These are phyloP conservation scores for Tuber umbilicatum DNA, from an alignment of 495 filamentous ascomycete species.

Conservation along the genomic window DNA sequence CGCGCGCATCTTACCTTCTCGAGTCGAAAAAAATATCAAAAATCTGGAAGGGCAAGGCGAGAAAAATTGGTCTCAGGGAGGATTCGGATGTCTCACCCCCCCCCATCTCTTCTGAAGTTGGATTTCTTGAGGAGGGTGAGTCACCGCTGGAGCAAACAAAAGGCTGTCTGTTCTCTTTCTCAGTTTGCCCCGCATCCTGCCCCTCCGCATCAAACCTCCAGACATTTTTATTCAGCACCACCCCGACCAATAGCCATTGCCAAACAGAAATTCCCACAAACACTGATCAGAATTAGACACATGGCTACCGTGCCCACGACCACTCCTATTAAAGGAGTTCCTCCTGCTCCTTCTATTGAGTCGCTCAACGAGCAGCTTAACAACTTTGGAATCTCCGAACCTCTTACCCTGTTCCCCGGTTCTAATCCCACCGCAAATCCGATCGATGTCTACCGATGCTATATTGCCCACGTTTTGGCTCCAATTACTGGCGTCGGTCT, in stretches of 20 bases:
- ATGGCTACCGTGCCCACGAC: not conserved
- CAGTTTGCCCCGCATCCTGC: slow-evolving; percentile 1
- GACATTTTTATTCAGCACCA: not conserved
- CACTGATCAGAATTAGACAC: not conserved
- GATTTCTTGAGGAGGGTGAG: not conserved
- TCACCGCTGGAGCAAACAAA: not conserved
- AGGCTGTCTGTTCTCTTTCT: not conserved
- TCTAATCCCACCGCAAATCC: slow-evolving; percentile 69
- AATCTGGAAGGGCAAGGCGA: not conserved
- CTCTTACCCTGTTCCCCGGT: slow-evolving; percentile 47
- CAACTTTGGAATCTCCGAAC: slow-evolving; percentile 41
- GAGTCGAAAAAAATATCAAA: not conserved
- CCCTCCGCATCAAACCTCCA: not conserved
- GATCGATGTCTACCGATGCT: slow-evolving; percentile 78
- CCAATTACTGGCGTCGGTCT: slow-evolving; percentile 66
- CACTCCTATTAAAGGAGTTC: slow-evolving; percentile 16
- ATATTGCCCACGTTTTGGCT: slow-evolving; percentile 68
- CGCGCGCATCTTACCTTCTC: too few relatives aligned
- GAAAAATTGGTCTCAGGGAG: not conserved
- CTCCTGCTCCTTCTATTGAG: slow-evolving; percentile 32
- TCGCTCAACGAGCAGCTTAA: slow-evolving; percentile 38
- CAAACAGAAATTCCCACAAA: not conserved
- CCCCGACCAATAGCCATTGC: not conserved
- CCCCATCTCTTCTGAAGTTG: not conserved
- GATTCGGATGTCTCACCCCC: not conserved